Conservation (phyloP, 169 alveolate genomes). For the Eimeria falciformis region DNA sequence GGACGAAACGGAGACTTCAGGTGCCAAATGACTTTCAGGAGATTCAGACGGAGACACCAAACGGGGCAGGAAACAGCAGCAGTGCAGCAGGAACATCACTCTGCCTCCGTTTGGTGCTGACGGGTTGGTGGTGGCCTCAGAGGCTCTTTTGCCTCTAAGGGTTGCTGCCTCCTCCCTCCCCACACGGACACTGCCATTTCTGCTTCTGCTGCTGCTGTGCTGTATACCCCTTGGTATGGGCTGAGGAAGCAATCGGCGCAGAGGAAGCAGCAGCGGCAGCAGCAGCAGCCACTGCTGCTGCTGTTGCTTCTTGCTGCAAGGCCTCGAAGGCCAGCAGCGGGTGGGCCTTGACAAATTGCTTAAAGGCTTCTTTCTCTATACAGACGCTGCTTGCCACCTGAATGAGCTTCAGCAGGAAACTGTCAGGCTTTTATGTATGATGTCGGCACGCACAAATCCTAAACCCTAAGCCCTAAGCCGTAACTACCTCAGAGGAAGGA, state of each 20-base stretch:
- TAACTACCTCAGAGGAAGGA: not conserved
- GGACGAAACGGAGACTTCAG: not conserved
- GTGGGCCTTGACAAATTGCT: not conserved
- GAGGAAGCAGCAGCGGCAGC: constrained; percentile 2
- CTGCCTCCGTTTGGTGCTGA: no score
- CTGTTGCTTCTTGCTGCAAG: constrained; percentile 25
- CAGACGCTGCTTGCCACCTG: constrained; percentile 8
- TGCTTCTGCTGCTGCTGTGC: constrained; percentile 9
- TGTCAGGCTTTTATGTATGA: not conserved
- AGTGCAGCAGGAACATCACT: not conserved
- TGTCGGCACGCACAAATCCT: not conserved
- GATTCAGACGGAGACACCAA: not conserved
- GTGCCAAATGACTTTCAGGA: not conserved
- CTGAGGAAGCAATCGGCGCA: not conserved
- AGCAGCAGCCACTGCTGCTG: constrained; percentile 8
- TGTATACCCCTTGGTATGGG: not conserved
- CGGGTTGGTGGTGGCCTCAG: not conserved
- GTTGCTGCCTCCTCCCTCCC: constrained; percentile 6
- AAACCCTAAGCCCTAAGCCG: constrained; percentile 18
- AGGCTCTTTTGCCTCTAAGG: not conserved
- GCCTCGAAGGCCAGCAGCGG: not conserved
- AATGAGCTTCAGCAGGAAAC: not conserved
- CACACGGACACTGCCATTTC: not conserved
- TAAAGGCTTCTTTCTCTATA: not conserved
- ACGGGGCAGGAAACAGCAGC: not conserved